Evolutionary conservation across 2,329 filamentous ascomycete genomes (phyloP).

Genomic region (Xylariaceae sp.): DNA sequence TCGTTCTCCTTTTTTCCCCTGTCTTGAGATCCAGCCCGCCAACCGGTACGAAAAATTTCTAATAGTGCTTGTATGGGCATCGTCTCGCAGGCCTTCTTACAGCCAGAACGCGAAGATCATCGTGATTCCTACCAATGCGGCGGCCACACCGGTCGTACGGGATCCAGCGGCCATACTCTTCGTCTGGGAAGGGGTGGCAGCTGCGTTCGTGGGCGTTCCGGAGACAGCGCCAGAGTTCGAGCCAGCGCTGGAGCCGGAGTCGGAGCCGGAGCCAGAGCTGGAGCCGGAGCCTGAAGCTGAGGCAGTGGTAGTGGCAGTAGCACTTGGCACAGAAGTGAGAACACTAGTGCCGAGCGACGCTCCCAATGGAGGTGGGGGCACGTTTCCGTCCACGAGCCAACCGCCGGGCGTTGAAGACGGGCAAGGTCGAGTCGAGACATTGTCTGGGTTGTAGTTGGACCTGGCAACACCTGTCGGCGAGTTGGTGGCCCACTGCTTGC

Average conservation of each 20-base stretch:
- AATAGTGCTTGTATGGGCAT: no score
- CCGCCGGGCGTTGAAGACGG: slow-evolving; percentile 63
- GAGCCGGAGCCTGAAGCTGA: not conserved
- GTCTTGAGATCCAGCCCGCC: no score
- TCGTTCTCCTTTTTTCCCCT: no score
- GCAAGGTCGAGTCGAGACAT: slow-evolving; percentile 62
- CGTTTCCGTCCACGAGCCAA: slow-evolving; percentile 70
- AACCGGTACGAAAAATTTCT: no score
- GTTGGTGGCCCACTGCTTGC: slow-evolving; percentile 69
- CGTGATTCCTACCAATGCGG: slow-evolving; percentile 49
- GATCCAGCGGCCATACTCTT: slow-evolving; percentile 43
- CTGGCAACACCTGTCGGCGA: slow-evolving; percentile 61
- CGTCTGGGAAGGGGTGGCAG: slow-evolving; percentile 31
- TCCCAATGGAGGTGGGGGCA: slow-evolving; percentile 65
- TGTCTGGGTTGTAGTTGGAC: slow-evolving; percentile 59
- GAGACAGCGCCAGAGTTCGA: not conserved
- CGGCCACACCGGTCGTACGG: slow-evolving; percentile 47
- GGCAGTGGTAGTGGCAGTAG: slow-evolving; percentile 28
- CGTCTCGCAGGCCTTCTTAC: slow-evolving; percentile 26
- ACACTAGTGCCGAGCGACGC: slow-evolving; percentile 40
- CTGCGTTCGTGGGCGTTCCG: slow-evolving; percentile 22
- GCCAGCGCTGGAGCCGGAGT: not conserved
- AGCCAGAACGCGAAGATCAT: slow-evolving; percentile 50
- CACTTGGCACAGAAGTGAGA: slow-evolving; percentile 30
- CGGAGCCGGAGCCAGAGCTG: not conserved